These are phyloP conservation scores for Salisapilia sapeloensis DNA, from an alignment of 352 stramenopile species.

Conservation along the genomic window DNA sequence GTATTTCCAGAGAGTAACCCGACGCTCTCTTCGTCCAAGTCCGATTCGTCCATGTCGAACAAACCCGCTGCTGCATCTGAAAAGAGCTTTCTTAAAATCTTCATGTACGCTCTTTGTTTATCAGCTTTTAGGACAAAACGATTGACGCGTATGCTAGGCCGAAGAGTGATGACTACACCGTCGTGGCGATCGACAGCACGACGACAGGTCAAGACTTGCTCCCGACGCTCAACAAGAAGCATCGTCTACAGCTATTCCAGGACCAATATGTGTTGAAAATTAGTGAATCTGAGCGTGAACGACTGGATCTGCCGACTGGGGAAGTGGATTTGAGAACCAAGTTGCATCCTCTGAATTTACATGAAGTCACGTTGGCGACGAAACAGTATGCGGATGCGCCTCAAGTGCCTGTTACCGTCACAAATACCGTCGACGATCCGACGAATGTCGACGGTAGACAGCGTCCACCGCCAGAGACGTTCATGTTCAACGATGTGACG, in stretches of 20 bases:
- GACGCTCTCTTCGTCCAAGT: conserved; percentile 6
- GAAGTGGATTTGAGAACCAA: conserved; percentile 83
- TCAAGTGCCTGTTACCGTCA: conserved; percentile 48
- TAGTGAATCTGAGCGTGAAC: conserved; percentile 65
- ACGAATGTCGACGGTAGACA: conserved; percentile 42
- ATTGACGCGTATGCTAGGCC: too few relatives aligned
- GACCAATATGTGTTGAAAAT: conserved; percentile 83
- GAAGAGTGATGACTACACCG: conserved; percentile 80
- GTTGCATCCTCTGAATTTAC: conserved; percentile 62
- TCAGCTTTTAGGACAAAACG: neutral
- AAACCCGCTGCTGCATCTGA: conserved; percentile 38
- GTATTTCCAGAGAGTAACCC: conserved; percentile 4
- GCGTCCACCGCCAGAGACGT: conserved; percentile 66
- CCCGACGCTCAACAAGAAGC: conserved; percentile 78
- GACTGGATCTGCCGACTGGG: conserved; percentile 62
- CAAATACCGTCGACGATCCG: conserved; percentile 44
- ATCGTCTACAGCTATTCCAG: conserved; percentile 69
- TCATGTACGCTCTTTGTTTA: conserved; percentile 28
- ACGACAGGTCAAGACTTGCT: conserved; percentile 68
- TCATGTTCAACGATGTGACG: conserved; percentile 85
- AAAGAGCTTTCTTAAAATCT: conserved; percentile 79
- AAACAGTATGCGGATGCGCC: conserved; percentile 79
- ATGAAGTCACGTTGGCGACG: conserved; percentile 73
- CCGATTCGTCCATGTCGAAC: conserved; percentile 11
- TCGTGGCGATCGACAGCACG: conserved; percentile 64